Evolutionary conservation across 1,139 yeast species (phyloP).

Genomic region (Saccharomyces pastorianus): DNA sequence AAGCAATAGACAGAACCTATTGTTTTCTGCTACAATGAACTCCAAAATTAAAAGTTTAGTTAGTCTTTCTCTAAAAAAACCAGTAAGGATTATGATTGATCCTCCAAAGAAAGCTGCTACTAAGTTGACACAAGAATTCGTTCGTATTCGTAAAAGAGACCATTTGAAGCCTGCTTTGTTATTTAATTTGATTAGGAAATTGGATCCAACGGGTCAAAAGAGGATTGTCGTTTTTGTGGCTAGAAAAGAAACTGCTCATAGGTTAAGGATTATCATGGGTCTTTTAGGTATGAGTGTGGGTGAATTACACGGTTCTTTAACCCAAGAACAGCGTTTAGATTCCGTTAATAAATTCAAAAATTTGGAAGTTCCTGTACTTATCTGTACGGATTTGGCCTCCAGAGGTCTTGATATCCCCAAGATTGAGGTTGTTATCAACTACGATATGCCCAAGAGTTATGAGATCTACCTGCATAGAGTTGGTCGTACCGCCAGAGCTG

Average conservation of each 20-base stretch:
- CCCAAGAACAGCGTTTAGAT: constrained; percentile 90
- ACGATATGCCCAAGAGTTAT: constrained; percentile 88
- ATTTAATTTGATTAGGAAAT: constrained; percentile 56
- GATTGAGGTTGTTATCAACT: constrained; percentile 87
- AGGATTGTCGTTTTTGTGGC: constrained; percentile 86
- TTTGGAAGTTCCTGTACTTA: constrained; percentile 72
- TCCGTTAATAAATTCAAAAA: constrained; percentile 77
- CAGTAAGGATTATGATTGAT: constrained; percentile 91
- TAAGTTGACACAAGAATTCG: constrained; percentile 84
- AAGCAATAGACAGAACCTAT: constrained; percentile 80
- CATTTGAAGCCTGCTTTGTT: constrained; percentile 74
- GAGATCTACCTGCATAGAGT: constrained; percentile 94
- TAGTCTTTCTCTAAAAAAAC: constrained; percentile 77
- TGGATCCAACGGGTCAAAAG: constrained; percentile 53
- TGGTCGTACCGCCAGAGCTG: constrained; percentile 99
- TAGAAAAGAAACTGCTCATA: constrained; percentile 84
- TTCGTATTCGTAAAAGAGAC: constrained; percentile 87
- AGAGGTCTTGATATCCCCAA: constrained; percentile 99
- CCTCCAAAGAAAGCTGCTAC: constrained; percentile 92
- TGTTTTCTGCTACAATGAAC: constrained; percentile 97
- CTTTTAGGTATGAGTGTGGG: constrained; percentile 79
- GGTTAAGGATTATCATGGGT: constrained; percentile 75
- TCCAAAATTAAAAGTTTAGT: constrained; percentile 81
- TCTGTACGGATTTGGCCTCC: constrained; percentile 97
- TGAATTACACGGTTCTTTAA: constrained; percentile 87